phyloP scores from a whole-genome alignment of 768 basidiomycete species.

The Hypsizygus marmoreus region DNA sequence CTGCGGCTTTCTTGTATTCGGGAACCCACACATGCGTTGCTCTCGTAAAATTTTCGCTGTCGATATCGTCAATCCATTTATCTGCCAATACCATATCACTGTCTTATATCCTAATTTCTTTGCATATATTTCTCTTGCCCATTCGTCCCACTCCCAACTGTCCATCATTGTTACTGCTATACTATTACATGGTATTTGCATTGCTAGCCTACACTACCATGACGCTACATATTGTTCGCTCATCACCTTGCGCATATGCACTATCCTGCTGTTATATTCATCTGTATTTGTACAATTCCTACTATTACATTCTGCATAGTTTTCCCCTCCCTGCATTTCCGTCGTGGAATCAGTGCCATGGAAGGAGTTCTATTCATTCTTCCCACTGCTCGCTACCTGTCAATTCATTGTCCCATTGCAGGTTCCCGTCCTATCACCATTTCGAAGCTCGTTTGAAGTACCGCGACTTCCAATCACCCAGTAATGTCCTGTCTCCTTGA shows the following conservation, averaged over 20 bases:
- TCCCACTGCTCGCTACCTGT: no score
- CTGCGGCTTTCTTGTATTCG: slow-evolving; percentile 8
- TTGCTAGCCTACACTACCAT: slow-evolving; percentile 6
- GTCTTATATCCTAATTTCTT: slow-evolving; percentile 14
- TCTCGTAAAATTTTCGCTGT: slow-evolving; percentile 6
- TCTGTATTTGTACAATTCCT: slow-evolving; percentile 13
- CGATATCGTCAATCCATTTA: slow-evolving; percentile 10
- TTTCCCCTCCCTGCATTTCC: no score
- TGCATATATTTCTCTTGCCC: slow-evolving; percentile 17
- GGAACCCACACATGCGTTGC: slow-evolving; percentile 3
- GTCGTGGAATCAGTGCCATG: no score
- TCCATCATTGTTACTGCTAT: slow-evolving; percentile 10
- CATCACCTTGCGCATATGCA: no score
- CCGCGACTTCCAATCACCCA: not conserved
- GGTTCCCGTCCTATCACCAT: no score
- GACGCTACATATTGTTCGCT: slow-evolving; percentile 1
- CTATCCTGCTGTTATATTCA: slow-evolving; percentile 7
- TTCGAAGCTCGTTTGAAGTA: no score
- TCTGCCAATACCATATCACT: slow-evolving; percentile 18
- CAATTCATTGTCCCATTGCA: no score
- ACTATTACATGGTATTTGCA: slow-evolving; percentile 1
- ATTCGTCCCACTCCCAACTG: slow-evolving; percentile 6
- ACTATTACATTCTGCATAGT: slow-evolving; percentile 6
- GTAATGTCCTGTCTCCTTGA: slow-evolving; percentile 14
- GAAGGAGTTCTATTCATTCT: no score